Evolutionary conservation across 2,329 filamentous ascomycete species (phyloP).

Genomic region (Microascus cirrosus): DNA sequence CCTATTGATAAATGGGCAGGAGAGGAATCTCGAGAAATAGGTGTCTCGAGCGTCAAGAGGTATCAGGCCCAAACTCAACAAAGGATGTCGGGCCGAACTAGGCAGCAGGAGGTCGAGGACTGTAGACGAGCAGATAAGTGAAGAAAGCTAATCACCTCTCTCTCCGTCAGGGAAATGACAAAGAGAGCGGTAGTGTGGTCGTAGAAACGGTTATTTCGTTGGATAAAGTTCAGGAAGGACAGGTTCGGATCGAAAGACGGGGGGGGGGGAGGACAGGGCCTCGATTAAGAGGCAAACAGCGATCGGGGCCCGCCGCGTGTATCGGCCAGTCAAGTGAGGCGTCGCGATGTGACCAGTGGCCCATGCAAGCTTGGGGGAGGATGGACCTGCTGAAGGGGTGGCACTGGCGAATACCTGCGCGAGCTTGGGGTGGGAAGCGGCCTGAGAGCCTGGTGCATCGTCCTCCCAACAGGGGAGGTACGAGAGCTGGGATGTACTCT

Average conservation of each 20-base stretch:
- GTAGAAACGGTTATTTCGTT: neutral
- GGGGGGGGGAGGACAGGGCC: neutral
- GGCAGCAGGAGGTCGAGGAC: neutral
- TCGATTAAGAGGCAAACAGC: constrained; percentile 3
- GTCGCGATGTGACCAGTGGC: constrained; percentile 2
- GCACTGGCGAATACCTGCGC: neutral
- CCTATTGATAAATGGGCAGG: too few relatives aligned
- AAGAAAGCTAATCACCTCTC: neutral
- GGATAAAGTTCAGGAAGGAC: neutral
- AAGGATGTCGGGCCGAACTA: neutral
- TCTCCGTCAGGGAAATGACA: neutral
- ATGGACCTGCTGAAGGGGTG: neutral
- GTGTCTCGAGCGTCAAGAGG: neutral
- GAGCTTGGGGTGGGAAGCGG: neutral
- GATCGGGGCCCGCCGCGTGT: neutral
- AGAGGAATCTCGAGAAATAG: too few relatives aligned
- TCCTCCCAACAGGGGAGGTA: neutral
- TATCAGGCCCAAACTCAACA: neutral
- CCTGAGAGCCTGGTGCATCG: neutral
- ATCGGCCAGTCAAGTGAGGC: constrained; percentile 5
- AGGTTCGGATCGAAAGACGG: neutral
- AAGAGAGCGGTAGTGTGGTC: neutral
- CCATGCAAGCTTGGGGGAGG: neutral
- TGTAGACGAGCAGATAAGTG: neutral
- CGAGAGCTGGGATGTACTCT: neutral